Evolutionary conservation across 2,329 filamentous ascomycete species (phyloP), one percentile per base, ranked within the genome.

Genomic region (Dactylellina sp.): DNA sequence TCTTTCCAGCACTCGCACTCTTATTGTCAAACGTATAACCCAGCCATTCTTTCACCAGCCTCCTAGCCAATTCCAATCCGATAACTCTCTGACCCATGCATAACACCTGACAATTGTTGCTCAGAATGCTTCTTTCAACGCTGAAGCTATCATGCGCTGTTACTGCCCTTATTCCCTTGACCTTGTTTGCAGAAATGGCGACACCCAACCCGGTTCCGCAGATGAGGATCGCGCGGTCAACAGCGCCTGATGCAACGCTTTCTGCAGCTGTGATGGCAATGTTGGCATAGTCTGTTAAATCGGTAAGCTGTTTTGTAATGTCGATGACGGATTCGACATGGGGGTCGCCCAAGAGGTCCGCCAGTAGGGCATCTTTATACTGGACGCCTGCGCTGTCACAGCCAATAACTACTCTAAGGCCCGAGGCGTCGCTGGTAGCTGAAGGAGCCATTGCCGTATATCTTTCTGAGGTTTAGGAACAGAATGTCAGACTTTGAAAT

Each of bases 191-290:
- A n/a, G 87, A 84, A 80, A 96, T 96, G 78, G 92, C 92, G 6
- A 96, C 92, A 18, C 92, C 92, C 6, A 96, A 86, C 0, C 92
- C 92, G 0, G 92, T 96, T 1, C 92, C 92, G 82, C 92, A 96
- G 83, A 96, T 91, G 44, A 93, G 83, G 39, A 96, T 84, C 0
- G 91, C 92, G 60, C 92, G 89, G 82, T 96, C 92, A 59, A 87
- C 89, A 78, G 88, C 84, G 46, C 89, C 89, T 4, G 83, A 81
- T 2, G 85, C 84, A 9, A 91, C 86, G 39, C 90, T 83, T 72
- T 83, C 82, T 12, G 52, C 57, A 20, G 47, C 65, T 12, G 60
- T 60, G n/a, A 62, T 63, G 6, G 61, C 63, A 46, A 68, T 62
- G 18, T 50, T 59, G 57, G 72, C 49, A 32, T 64, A 61, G 39